Percentiles rank a stretch among this genome's conserved stretches.
phyloP scores from a whole-genome alignment of 2,329 filamentous ascomycete genomes.

The Talaromyces verruculosus region DNA sequence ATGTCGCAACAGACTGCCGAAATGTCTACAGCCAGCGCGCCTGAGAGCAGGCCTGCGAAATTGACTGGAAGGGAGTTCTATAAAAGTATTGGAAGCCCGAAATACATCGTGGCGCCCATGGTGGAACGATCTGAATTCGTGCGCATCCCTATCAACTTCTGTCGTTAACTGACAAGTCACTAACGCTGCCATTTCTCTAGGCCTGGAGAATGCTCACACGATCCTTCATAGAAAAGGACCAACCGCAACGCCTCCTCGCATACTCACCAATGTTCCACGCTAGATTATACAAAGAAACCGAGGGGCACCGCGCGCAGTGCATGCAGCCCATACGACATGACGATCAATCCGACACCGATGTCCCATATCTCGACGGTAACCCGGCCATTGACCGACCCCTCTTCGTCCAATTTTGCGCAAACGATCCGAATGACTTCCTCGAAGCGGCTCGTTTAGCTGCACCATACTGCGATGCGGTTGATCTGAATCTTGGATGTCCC shows the following conservation, averaged over 20 bases:
- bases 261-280: constrained; percentile 98
- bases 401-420: constrained; percentile 88
- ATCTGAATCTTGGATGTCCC: constrained; percentile 92
- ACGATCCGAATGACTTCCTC: constrained; percentile 49
- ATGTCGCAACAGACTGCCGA: constrained; percentile 26
- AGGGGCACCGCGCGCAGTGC: constrained; percentile 73
- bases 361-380: constrained; percentile 77
- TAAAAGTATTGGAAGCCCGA: constrained; percentile 88
- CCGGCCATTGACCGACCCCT: constrained; percentile 80
- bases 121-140: constrained; percentile 98
- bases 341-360: constrained; percentile 32
- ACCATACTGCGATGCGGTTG: constrained; percentile 90
- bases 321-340: constrained; percentile 67
- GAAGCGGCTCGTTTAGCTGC: constrained; percentile 73
- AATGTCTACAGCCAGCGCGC: constrained; percentile 23
- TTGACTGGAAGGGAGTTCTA: constrained; percentile 87
- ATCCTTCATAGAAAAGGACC: constrained; percentile 74
- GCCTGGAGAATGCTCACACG: constrained; percentile 96
- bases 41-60: constrained; percentile 49
- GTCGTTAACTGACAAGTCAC: constrained; percentile 9
- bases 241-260: constrained; percentile 68
- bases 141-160: constrained; percentile 35
- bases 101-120: constrained; percentile 91
- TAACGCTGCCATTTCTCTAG: constrained; percentile 47
- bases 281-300: constrained; percentile 75